Conservation (phyloP, 78 protist species). For the Dictyostelium capitatum region DNA sequence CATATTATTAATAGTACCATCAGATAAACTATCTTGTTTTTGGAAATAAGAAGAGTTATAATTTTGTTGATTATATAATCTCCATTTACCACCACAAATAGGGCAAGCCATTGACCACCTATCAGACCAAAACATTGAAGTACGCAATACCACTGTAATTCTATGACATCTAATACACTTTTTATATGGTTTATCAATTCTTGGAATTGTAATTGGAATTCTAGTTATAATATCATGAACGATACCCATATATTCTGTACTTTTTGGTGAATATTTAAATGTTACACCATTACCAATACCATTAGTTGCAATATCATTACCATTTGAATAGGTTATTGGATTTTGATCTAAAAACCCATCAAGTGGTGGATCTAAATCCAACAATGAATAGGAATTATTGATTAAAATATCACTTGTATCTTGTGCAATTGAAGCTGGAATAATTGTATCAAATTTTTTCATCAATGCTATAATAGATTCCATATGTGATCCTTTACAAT, state of each 20-base stretch:
- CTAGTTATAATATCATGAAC: slow-evolving; percentile 63
- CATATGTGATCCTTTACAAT: slow-evolving; percentile 5
- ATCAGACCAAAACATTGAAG: slow-evolving; percentile 79
- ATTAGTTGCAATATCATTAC: neutral
- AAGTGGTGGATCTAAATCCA: slow-evolving; percentile 76
- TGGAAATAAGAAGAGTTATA: slow-evolving; percentile 1
- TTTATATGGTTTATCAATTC: slow-evolving; percentile 71
- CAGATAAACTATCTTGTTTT: neutral
- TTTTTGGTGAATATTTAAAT: slow-evolving; percentile 58
- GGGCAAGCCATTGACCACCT: slow-evolving; percentile 77
- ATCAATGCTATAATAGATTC: neutral
- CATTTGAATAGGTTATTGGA: slow-evolving; percentile 6
- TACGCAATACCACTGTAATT: slow-evolving; percentile 52
- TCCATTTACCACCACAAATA: slow-evolving; percentile 82
- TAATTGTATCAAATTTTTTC: neutral
- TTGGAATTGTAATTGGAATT: slow-evolving; percentile 56
- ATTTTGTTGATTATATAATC: neutral
- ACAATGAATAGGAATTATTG: slow-evolving; percentile 16
- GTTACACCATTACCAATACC: neutral
- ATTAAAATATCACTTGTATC: slow-evolving; percentile 36
- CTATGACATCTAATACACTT: slow-evolving; percentile 77
- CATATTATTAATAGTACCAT: neutral
- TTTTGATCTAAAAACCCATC: slow-evolving; percentile 78
- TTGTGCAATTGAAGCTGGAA: neutral
- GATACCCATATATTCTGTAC: slow-evolving; percentile 52